A percentile compares a stretch with the other conserved stretches of the same genome.
These are phyloP conservation scores for Pilobolus umbonatus DNA, from an alignment of 192 early-diverging fungal genomes.

Conservation along the genomic window DNA sequence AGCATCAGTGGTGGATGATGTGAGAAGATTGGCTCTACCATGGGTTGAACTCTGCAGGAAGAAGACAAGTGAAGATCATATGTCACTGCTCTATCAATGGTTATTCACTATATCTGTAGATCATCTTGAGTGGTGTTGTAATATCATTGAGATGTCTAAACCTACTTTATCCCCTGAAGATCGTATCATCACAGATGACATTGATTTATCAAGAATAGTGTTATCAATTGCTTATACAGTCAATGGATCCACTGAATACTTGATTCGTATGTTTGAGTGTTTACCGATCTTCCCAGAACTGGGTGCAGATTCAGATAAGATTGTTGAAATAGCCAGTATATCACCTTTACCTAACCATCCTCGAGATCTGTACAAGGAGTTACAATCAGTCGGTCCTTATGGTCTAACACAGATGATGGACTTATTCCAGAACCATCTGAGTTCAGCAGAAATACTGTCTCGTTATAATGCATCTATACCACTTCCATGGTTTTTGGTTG, in stretches of 20 bases:
- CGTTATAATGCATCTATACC: slow-evolving; percentile 54
- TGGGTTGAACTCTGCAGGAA: slow-evolving; percentile 24
- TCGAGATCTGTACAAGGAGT: slow-evolving; percentile 22
- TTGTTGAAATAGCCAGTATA: slow-evolving; percentile 7
- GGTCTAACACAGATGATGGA: slow-evolving; percentile 45
- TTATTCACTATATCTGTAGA: slow-evolving; percentile 25
- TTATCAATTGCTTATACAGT: slow-evolving; percentile 47
- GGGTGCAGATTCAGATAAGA: slow-evolving; percentile 15
- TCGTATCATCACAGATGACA: slow-evolving; percentile 47
- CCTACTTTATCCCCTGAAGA: slow-evolving; percentile 42
- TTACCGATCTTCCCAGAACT: slow-evolving; percentile 46
- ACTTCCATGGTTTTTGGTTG: slow-evolving; percentile 51
- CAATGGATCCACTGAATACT: slow-evolving; percentile 38
- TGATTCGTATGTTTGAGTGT: slow-evolving; percentile 51
- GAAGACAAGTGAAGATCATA: slow-evolving; percentile 16
- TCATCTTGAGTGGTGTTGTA: slow-evolving; percentile 38
- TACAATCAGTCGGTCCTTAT: slow-evolving; percentile 24
- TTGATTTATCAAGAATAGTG: slow-evolving; percentile 44
- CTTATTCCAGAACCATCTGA: slow-evolving; percentile 55
- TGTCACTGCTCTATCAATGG: slow-evolving; percentile 44
- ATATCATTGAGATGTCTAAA: slow-evolving; percentile 46
- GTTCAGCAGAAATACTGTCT: slow-evolving; percentile 53
- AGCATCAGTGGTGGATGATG: slow-evolving; percentile 41
- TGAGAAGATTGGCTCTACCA: slow-evolving; percentile 44
- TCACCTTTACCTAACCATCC: slow-evolving; percentile 17